Evolutionary conservation across 768 basidiomycete species (phyloP).

Genomic region (Glaciozyma martinii): DNA sequence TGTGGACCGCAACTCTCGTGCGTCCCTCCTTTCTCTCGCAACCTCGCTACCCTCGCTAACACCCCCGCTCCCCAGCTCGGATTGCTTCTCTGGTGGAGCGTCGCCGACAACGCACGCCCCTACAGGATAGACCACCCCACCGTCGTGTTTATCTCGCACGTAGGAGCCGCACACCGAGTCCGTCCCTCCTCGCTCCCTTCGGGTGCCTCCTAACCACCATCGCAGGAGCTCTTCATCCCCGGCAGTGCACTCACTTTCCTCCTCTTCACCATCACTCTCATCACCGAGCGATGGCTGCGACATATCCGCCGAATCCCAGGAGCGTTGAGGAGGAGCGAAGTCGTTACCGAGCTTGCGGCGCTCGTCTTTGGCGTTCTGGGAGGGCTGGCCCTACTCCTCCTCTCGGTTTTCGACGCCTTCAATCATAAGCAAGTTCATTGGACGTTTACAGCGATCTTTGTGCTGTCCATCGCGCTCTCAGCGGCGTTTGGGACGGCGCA

Average conservation of each 20-base stretch:
- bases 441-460: slow-evolving; percentile 37
- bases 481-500: slow-evolving; percentile 41
- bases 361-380: slow-evolving; percentile 40
- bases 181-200: neutral
- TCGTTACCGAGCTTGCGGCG: slow-evolving; percentile 39
- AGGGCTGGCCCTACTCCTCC: slow-evolving; percentile 38
- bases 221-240: slow-evolving; percentile 36
- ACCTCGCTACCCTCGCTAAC: neutral
- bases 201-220: no score
- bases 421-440: slow-evolving; percentile 26
- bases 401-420: slow-evolving; percentile 38
- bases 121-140: slow-evolving; percentile 15
- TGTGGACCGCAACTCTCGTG: slow-evolving; percentile 13
- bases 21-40: neutral
- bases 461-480: slow-evolving; percentile 40
- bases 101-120: slow-evolving; percentile 6
- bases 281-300: slow-evolving; percentile 41
- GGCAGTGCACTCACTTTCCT: slow-evolving; percentile 31
- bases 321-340: slow-evolving; percentile 36
- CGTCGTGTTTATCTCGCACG: slow-evolving; percentile 40
- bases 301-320: slow-evolving; percentile 42
- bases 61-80: neutral
- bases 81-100: slow-evolving; percentile 19
- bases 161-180: slow-evolving; percentile 34
- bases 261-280: slow-evolving; percentile 39